A percentile compares a stretch with the other conserved stretches of the same genome.
These are phyloP conservation scores for Starmerella powellii DNA, from an alignment of 805 yeast species.

Conservation along the genomic window DNA sequence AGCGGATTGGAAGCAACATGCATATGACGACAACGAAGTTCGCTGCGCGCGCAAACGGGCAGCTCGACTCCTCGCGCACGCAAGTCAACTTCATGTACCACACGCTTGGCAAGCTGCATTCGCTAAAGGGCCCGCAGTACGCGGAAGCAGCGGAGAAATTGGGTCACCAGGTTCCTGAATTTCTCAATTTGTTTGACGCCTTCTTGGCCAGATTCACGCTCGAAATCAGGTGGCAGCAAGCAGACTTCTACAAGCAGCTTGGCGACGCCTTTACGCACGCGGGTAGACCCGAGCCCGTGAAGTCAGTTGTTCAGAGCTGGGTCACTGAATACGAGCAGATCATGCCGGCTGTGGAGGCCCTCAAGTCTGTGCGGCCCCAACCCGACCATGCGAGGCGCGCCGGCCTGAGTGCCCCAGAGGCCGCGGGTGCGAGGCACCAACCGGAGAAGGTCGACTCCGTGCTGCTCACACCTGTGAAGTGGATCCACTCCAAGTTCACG, in stretches of 20 bases:
- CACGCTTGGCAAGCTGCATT: constrained; percentile 4
- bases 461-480: constrained; percentile 9
- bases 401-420: background rate
- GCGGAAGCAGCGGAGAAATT: background rate
- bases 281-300: constrained; percentile 18
- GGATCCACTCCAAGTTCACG: constrained; percentile 10
- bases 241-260: constrained; percentile 19
- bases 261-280: constrained; percentile 23
- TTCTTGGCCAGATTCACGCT: constrained; percentile 17
- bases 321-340: constrained; percentile 14
- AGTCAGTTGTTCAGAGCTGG: constrained; percentile 11
- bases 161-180: constrained; percentile 11
- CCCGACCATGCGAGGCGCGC: background rate
- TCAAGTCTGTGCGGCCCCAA: constrained; percentile 15
- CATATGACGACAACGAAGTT: constrained; percentile 5
- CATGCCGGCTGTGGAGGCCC: constrained; percentile 22
- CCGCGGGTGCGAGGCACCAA: background rate
- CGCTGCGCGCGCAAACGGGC: constrained; percentile 24
- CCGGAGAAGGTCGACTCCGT: constrained; percentile 5
- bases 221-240: constrained; percentile 15
- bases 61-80: constrained; percentile 11
- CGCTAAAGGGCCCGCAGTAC: constrained; percentile 12
- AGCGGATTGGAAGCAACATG: constrained; percentile 1
- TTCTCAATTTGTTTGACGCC: constrained; percentile 17
- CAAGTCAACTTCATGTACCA: constrained; percentile 10